phyloP scores from a whole-genome alignment of 331 rosid species.

The Rhamnella rubrinervis region DNA sequence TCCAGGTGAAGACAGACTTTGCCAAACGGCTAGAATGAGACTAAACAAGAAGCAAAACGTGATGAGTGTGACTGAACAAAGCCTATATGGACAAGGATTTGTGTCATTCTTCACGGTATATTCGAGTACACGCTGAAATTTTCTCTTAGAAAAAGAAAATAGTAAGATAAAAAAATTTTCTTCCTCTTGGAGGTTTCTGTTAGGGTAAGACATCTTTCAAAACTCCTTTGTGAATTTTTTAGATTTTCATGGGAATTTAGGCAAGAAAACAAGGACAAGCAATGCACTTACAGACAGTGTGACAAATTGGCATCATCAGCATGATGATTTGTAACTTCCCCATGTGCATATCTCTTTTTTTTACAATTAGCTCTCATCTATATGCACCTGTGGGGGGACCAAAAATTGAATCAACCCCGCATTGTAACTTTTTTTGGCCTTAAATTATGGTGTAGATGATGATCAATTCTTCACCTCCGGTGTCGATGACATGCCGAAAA shows the following conservation, averaged over 20 bases:
- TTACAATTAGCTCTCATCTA: constrained; percentile 4
- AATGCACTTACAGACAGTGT: constrained; percentile 41
- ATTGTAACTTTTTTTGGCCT: neutral
- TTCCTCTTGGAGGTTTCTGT: constrained; percentile 38
- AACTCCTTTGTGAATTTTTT: neutral
- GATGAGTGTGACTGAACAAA: constrained; percentile 60
- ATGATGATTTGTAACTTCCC: constrained; percentile 65
- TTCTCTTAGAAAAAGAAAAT: neutral
- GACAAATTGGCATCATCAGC: constrained; percentile 67
- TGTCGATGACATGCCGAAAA: too few species aligned
- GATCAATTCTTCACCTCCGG: too few species aligned
- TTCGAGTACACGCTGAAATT: neutral
- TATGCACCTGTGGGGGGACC: constrained; percentile 38
- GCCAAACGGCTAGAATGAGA: constrained; percentile 41
- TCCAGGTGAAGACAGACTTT: constrained; percentile 28
- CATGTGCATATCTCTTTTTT: constrained; percentile 27
- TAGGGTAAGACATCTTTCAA: constrained; percentile 15
- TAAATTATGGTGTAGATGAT: neutral
- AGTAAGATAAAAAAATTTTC: neutral
- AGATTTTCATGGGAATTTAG: constrained; percentile 21
- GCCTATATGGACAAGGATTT: neutral
- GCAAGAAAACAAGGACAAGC: constrained; percentile 42
- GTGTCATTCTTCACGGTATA: neutral
- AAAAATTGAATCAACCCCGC: neutral
- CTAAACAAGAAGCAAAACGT: constrained; percentile 60